Percentiles rank a stretch among this genome's conserved stretches.
Evolutionary conservation across 1,284 basidiomycete species (phyloP).

Genomic region (Leccinum pallidistipes): DNA sequence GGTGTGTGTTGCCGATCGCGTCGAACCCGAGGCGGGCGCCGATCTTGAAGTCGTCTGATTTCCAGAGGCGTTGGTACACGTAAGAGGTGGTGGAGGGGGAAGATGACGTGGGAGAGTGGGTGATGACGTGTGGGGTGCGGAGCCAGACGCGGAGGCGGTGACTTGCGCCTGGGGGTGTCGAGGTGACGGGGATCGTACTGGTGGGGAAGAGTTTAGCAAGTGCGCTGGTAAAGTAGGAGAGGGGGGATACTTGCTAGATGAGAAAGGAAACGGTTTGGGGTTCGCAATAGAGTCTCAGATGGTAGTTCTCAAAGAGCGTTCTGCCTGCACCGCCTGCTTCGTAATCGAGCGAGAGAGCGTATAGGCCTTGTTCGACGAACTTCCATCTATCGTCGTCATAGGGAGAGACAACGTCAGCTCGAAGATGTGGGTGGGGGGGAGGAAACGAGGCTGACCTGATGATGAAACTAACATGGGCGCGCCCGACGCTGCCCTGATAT

Average conservation of each 20-base stretch:
- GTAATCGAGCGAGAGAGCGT: conserved; percentile 56
- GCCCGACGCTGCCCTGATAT: conserved; percentile 53
- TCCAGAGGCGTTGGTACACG: conserved; percentile 61
- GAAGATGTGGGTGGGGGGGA: neutral
- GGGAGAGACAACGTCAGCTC: neutral
- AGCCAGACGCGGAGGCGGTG: conserved; percentile 62
- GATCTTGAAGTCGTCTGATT: conserved; percentile 58
- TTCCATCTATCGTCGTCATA: conserved; percentile 42
- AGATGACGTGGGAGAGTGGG: conserved; percentile 23
- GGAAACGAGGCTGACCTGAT: conserved; percentile 38
- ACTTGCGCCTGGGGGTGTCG: conserved; percentile 51
- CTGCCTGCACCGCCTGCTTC: conserved; percentile 57
- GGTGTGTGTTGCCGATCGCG: conserved; percentile 33
- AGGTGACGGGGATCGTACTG: conserved; percentile 53
- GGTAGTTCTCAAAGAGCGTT: conserved; percentile 47
- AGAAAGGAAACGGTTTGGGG: conserved; percentile 51
- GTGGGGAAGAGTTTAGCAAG: neutral
- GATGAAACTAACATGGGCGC: conserved; percentile 51
- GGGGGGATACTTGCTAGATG: conserved; percentile 48
- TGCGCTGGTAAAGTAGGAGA: neutral
- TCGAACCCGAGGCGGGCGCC: conserved; percentile 53
- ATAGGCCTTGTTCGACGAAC: conserved; percentile 40
- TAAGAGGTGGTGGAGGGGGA: conserved; percentile 39
- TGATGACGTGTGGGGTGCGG: conserved; percentile 33
- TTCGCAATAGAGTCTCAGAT: conserved; percentile 45